phyloP scores from a whole-genome alignment of 2,329 filamentous ascomycete species.

The Thermothelomyces thermophilus region DNA sequence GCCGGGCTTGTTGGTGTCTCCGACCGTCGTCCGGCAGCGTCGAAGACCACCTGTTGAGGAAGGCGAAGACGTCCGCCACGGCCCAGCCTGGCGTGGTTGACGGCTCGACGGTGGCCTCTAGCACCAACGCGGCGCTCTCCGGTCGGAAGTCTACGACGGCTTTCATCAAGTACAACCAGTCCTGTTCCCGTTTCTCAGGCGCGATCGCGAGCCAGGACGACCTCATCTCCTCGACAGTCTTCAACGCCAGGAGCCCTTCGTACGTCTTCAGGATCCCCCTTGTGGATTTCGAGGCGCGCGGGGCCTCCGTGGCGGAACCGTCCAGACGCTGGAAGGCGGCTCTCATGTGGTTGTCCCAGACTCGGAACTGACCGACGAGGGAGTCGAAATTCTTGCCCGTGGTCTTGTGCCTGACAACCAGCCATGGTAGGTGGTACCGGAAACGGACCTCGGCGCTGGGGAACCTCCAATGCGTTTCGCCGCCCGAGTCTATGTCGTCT shows the following conservation, averaged over 20 bases:
- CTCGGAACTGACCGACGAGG: background rate
- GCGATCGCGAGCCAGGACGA: conserved; percentile 7
- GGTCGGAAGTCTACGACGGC: conserved; percentile 18
- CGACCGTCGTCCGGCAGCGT: background rate
- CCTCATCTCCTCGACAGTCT: conserved; percentile 9
- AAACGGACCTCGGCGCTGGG: background rate
- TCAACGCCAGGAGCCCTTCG: conserved; percentile 1
- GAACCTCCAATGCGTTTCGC: background rate
- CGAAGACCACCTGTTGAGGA: conserved; percentile 13
- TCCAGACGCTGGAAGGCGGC: background rate
- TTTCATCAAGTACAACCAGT: conserved; percentile 15
- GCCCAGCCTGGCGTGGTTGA: conserved; percentile 15
- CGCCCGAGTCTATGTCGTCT: too few species aligned
- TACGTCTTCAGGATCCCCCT: background rate
- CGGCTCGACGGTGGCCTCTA: conserved; percentile 21
- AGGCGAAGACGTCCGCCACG: conserved; percentile 19
- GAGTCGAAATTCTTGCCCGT: background rate
- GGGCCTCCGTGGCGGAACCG: background rate
- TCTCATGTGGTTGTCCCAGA: background rate
- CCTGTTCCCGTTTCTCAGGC: background rate
- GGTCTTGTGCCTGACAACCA: background rate
- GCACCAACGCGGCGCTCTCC: conserved; percentile 15
- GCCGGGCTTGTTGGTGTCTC: background rate
- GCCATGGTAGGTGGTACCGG: background rate
- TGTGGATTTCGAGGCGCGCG: background rate